phyloP scores from a whole-genome alignment of 2,329 filamentous ascomycete species.

The Bipolaris oryzae region DNA sequence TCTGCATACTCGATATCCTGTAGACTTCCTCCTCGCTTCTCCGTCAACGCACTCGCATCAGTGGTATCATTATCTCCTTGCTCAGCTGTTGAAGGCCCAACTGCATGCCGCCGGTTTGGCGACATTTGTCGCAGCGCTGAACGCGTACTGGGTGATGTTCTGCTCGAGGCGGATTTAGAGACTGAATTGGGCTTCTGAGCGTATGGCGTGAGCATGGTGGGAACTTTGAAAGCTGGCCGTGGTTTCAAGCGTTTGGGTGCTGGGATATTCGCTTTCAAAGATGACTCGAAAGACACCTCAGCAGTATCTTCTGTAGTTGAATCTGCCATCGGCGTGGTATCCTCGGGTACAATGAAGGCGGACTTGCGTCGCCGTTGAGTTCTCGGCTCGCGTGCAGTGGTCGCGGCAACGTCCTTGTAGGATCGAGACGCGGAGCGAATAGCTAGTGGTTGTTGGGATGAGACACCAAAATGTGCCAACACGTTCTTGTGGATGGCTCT shows the following conservation, averaged over 20 bases:
- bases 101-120: constrained; percentile 42
- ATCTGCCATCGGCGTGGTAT: constrained; percentile 8
- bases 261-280: constrained; percentile 32
- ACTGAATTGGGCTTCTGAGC: constrained; percentile 19
- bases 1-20: constrained; percentile 28
- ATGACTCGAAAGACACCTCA: constrained; percentile 32
- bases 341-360: constrained; percentile 17
- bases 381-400: constrained; percentile 18
- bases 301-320: constrained; percentile 25
- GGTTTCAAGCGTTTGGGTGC: constrained; percentile 52
- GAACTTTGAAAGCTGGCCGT: constrained; percentile 38
- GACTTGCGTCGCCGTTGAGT: constrained; percentile 36
- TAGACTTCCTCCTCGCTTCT: constrained; percentile 28
- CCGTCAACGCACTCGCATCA: constrained; percentile 4
- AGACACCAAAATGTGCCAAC: constrained; percentile 32
- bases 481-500: constrained; percentile 34
- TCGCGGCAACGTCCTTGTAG: constrained; percentile 16
- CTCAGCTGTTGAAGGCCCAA: constrained; percentile 30
- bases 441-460: constrained; percentile 18
- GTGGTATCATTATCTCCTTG: constrained; percentile 16
- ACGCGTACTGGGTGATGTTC: constrained; percentile 32
- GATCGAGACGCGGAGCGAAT: constrained; percentile 19
- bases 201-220: constrained; percentile 38
- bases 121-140: constrained; percentile 40
- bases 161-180: constrained; percentile 22